Conservation (phyloP, 2,329 filamentous ascomycete genomes). For the Phialophora macrospora region DNA sequence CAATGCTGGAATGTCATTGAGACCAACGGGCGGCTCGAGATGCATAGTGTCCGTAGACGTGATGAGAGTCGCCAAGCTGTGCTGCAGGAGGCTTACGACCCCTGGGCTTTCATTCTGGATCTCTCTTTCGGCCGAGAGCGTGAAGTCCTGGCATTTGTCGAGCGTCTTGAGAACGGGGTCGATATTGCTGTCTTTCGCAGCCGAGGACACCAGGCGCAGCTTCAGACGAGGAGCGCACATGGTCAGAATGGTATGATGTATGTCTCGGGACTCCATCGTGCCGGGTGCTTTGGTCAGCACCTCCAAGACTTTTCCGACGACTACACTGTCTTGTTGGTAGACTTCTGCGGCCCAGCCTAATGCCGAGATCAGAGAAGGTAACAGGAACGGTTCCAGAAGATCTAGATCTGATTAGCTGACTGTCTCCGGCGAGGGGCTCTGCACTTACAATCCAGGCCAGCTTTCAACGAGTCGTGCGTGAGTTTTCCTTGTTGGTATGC, state of each 20-base stretch:
- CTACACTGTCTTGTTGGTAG: slow-evolving; percentile 56
- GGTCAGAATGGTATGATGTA: slow-evolving; percentile 64
- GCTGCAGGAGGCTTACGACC: slow-evolving; percentile 22
- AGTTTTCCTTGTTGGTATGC: slow-evolving; percentile 62
- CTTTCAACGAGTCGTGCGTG: slow-evolving; percentile 63
- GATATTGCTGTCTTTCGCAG: slow-evolving; percentile 23
- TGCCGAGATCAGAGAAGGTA: slow-evolving; percentile 65
- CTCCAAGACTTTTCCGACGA: slow-evolving; percentile 57
- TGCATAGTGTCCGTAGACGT: slow-evolving; percentile 7
- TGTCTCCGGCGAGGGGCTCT: slow-evolving; percentile 7
- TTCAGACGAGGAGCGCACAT: slow-evolving; percentile 48
- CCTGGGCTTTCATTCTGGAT: background rate
- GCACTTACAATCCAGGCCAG: slow-evolving; percentile 64
- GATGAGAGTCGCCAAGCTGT: slow-evolving; percentile 25
- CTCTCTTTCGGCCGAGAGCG: slow-evolving; percentile 19
- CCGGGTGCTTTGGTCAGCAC: slow-evolving; percentile 64
- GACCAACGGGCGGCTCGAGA: slow-evolving; percentile 52
- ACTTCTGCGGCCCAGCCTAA: slow-evolving; percentile 64
- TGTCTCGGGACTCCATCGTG: slow-evolving; percentile 63
- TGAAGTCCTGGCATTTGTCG: slow-evolving; percentile 24
- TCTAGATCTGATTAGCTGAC: slow-evolving; percentile 47
- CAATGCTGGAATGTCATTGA: slow-evolving; percentile 54
- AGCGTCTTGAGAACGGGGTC: slow-evolving; percentile 14
- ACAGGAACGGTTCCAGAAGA: slow-evolving; percentile 66
- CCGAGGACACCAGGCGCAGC: slow-evolving; percentile 13